Conservation (phyloP, 257 asterid species). For the Scutellaria galericulata region DNA sequence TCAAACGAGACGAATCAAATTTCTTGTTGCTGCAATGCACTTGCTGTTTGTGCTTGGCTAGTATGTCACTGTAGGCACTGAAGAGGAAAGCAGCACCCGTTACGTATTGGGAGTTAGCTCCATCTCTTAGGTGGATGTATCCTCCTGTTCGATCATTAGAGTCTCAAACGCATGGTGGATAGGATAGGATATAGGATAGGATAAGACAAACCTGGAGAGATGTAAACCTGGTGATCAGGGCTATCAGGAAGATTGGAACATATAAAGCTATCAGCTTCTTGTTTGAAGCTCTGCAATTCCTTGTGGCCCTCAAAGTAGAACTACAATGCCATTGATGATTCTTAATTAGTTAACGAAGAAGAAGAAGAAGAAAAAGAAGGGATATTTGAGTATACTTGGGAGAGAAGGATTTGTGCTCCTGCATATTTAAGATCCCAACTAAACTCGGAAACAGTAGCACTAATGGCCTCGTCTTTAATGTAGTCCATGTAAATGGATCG, state of each 20-base stretch:
- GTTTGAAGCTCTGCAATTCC: conserved; percentile 53
- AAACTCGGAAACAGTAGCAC: conserved; percentile 69
- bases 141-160: conserved; percentile 51
- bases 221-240: conserved; percentile 64
- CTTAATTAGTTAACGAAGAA: not conserved
- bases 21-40: conserved; percentile 54
- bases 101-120: conserved; percentile 85
- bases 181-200: no score
- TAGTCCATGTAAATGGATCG: conserved; percentile 53
- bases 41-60: conserved; percentile 47
- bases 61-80: conserved; percentile 59
- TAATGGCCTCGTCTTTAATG: conserved; percentile 59
- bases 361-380: not conserved
- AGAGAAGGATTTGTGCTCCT: conserved; percentile 72
- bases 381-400: conserved; percentile 44
- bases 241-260: conserved; percentile 74
- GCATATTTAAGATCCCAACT: conserved; percentile 91
- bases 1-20: conserved; percentile 42
- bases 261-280: conserved; percentile 71
- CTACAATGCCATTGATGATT: conserved; percentile 37
- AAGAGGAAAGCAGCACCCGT: conserved; percentile 68
- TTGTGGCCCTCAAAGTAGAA: conserved; percentile 55
- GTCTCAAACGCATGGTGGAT: no score
- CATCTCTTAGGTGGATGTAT: conserved; percentile 70
- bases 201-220: conserved; percentile 59